Evolutionary conservation across 106 monocot species (phyloP).

Genomic region (Dioscorea dumetorum): DNA sequence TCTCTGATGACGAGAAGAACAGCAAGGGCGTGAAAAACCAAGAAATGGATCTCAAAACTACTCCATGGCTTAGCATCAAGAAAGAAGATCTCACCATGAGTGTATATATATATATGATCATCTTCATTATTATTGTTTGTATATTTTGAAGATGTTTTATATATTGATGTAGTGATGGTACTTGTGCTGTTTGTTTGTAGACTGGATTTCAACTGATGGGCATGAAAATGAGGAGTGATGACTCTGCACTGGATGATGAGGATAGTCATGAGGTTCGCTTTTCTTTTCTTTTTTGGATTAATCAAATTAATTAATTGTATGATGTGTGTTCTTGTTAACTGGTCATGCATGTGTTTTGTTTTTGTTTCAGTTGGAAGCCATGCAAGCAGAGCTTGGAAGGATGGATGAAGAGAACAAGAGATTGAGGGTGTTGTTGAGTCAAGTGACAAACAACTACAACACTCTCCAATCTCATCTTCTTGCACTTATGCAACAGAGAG

Average conservation of each 20-base stretch:
- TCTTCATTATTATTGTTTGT: too few species aligned
- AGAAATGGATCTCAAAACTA: not conserved
- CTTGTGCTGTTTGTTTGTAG: conserved; percentile 7
- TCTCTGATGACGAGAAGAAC: conserved; percentile 5
- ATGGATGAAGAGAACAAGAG: conserved; percentile 47
- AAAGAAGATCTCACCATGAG: conserved; percentile 6
- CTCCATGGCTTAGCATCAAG: not conserved
- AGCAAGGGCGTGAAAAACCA: not conserved
- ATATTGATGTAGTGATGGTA: not conserved
- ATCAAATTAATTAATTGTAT: too few species aligned
- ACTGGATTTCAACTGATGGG: conserved; percentile 52
- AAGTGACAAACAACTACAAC: conserved; percentile 32
- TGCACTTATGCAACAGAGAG: conserved; percentile 30
- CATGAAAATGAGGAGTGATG: conserved; percentile 53
- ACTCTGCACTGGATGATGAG: conserved; percentile 60
- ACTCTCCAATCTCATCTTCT: conserved; percentile 29
- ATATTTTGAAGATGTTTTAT: not conserved
- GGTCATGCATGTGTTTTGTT: not conserved
- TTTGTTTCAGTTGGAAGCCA: conserved; percentile 21
- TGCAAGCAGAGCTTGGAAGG: conserved; percentile 24
- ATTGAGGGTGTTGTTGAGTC: conserved; percentile 23
- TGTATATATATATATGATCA: conserved; percentile 9
- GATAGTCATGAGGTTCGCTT: conserved; percentile 41
- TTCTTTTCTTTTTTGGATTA: not conserved
- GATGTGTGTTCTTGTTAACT: not conserved